Evolutionary conservation across 176 grass and related monocot species (phyloP), one percentile per base, ranked within the genome.

Genomic region (Avena eriantha): DNA sequence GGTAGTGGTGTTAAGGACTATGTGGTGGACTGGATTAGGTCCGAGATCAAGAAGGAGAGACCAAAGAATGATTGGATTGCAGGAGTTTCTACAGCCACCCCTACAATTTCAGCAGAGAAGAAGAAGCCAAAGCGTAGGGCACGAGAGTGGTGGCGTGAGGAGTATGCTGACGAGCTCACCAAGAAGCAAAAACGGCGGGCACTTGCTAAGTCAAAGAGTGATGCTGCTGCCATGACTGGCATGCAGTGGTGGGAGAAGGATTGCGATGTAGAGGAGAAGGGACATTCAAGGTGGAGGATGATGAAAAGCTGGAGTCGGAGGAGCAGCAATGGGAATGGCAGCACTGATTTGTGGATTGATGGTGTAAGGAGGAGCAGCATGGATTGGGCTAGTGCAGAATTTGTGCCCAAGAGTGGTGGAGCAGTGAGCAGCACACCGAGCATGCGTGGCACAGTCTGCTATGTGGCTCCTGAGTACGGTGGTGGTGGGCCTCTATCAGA

Each of bases 1-100:
- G 82, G 64, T n/a, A 69, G 90, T 18, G 86, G 89, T 8, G 94
- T 93, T 0, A 96, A 99, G 82, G 94, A 99, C 80, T 99, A 96
- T 87, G 94, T 99, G 24, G 94, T 96, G 97, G 97, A 99, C 82
- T 99, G 97, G 97, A 99, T 99, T 65, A 93, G 88, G 14, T 99
- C 89, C 0, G 97, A 99, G 83, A 99, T 96, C 86, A 96, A 94
- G 92, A 99, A 96, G 80, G 97, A 99, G 90, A 78, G 92, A 18
- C 94, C 97, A 0, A 96, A 93, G 86, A 91, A 83, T 10, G 88
- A 99, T 79, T 99, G 94, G 94, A 89, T 90, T 85, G 79, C 82
- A 0, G 90, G 90, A 6, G 46, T 89, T 18, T 87, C 88, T 7
- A 53, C 80, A 45, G 70, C 86, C 23, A 41, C 60, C 41, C 55